Percentiles rank a stretch among this genome's conserved stretches.
Conservation (phyloP, 2,329 filamentous ascomycete genomes). For the Penicillium glabrum region DNA sequence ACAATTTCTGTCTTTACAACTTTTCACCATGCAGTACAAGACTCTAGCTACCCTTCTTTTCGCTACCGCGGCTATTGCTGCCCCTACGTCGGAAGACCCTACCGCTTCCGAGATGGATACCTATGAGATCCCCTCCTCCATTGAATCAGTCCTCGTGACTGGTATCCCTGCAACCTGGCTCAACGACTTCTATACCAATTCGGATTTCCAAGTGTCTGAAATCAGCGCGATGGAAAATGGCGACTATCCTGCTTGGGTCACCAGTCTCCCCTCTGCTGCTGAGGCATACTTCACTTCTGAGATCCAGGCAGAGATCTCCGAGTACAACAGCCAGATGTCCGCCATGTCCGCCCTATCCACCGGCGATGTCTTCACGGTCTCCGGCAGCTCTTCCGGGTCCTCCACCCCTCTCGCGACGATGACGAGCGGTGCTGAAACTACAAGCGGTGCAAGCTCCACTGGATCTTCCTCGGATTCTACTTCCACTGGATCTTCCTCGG, state of each 20-base stretch:
- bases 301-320: conserved; percentile 4
- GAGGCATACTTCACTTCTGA: conserved; percentile 14
- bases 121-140: conserved; percentile 14
- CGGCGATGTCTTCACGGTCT: neutral
- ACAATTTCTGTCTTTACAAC: neutral
- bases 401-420: conserved; percentile 12
- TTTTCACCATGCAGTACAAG: conserved; percentile 28
- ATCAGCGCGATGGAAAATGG: conserved; percentile 13
- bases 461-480: neutral
- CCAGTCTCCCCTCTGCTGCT: conserved; percentile 13
- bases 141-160: conserved; percentile 25
- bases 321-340: neutral
- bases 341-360: conserved; percentile 1
- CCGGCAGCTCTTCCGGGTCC: conserved; percentile 16
- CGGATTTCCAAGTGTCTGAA: conserved; percentile 11
- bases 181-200: conserved; percentile 16
- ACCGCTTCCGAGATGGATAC: neutral
- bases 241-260: conserved; percentile 19
- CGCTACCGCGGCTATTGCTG: conserved; percentile 22
- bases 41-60: conserved; percentile 21
- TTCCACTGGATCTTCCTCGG: neutral
- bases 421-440: neutral
- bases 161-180: conserved; percentile 22
- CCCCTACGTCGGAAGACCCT: conserved; percentile 7
- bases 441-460: neutral